Percentiles rank a stretch among this genome's conserved stretches.
phyloP scores from a whole-genome alignment of 805 yeast species.

The baker's yeast (Saccharomyces cerevisiae) region DNA sequence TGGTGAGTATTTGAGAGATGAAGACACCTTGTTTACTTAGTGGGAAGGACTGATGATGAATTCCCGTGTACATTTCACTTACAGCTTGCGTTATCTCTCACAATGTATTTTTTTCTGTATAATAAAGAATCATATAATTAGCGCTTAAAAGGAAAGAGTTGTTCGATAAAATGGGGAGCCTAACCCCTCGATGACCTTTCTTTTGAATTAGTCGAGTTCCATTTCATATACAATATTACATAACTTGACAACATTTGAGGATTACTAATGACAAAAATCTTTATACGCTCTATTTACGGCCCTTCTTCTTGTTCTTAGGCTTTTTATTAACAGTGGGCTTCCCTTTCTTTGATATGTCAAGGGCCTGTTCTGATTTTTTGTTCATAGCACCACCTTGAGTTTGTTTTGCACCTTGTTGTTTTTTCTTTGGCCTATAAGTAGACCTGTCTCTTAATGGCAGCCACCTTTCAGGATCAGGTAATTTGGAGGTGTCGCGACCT shows the following conservation, averaged over 20 bases:
- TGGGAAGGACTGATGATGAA: not conserved
- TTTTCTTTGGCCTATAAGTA: slow-evolving; percentile 69
- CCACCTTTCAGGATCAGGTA: slow-evolving; percentile 78
- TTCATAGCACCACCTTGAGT: slow-evolving; percentile 60
- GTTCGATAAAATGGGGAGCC: too few species aligned
- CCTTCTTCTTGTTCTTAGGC: slow-evolving; percentile 19
- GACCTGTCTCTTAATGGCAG: slow-evolving; percentile 80
- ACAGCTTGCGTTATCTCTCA: not conserved
- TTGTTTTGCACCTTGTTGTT: slow-evolving; percentile 37
- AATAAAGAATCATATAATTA: not conserved
- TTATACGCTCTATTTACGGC: slow-evolving; percentile 13
- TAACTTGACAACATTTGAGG: not conserved
- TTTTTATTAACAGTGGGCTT: slow-evolving; percentile 4
- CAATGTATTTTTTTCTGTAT: not conserved
- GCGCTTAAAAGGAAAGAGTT: not conserved
- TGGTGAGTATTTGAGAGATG: slow-evolving; percentile 96
- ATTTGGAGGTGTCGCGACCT: slow-evolving; percentile 19
- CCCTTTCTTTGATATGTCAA: slow-evolving; percentile 25
- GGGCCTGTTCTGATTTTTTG: slow-evolving; percentile 26
- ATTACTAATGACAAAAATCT: not conserved
- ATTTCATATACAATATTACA: not conserved
- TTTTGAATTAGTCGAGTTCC: not conserved
- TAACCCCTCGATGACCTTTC: not conserved
- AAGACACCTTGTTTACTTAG: slow-evolving; percentile 86
- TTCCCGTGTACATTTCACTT: not conserved